Base-by-base conservation (phyloP, 2,329 filamentous ascomycete species). In the Fusarium brevicatenulatum region DNA sequence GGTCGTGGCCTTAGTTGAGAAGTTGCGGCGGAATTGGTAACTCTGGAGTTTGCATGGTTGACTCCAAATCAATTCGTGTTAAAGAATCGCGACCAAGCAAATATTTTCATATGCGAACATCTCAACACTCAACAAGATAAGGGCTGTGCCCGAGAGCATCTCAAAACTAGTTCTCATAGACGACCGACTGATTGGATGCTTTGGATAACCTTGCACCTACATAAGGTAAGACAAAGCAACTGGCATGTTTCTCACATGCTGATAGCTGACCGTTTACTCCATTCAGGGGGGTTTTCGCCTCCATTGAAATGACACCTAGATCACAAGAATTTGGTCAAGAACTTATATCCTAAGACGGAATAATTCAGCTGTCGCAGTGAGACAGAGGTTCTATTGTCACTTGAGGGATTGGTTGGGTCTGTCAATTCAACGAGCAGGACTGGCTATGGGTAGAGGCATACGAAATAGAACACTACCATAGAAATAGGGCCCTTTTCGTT, bases 1-100 rank as follows among this genome's bases (percentile, higher is more conserved):
- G 40, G 25, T 19, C 60, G 9, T 75, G 72, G 72, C 43, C 47
- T 55, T 34, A 62, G 32, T 36, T 62, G 34, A 50, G 34, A 9
- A 32, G 9, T 19, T 66, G 40, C 66, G 60, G 36, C 5, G 6
- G 40, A n/a, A 13, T 23, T 15, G 25, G 16, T 9, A 19, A 2
- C 32, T 30, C 34, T 15, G 25, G 34, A 49, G 11, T 23, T 25
- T 28, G 12, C 28, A 30, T 59, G 34, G 19, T n/a, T 25, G 19
- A 13, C 13, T 54, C n/a, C 13, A 28, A 40, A 18, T 28, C 23
- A 12, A 18, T 16, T 32, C 9, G 13, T 25, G 10, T 28, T 23
- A 23, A 11, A n/a, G 43, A 13, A 34, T 36, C 15, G 39, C 30
- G 12, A 49, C 30, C 23, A 28, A 28, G 43, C 9, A 25, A 25